phyloP scores from a whole-genome alignment of 2,329 filamentous ascomycete species.

The Laburnicola sp. region DNA sequence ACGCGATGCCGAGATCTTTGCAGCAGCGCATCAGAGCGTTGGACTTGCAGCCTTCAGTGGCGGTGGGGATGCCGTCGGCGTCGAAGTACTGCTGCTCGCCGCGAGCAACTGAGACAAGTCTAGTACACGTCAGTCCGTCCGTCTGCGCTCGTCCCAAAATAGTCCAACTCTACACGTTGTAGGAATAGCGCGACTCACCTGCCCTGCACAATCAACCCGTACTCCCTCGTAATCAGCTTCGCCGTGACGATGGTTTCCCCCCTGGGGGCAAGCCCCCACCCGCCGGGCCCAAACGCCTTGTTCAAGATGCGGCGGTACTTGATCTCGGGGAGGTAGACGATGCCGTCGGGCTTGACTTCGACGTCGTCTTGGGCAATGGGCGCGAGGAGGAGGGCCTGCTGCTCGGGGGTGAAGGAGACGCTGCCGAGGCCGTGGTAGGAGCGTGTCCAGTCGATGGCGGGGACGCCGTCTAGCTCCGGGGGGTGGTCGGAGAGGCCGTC shows the following conservation, averaged over 20 bases:
- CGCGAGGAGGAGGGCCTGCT: slow-evolving; percentile 67
- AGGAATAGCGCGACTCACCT: slow-evolving; percentile 62
- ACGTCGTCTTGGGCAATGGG: slow-evolving; percentile 74
- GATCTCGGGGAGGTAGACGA: slow-evolving; percentile 95
- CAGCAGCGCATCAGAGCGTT: slow-evolving; percentile 98
- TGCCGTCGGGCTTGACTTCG: slow-evolving; percentile 96
- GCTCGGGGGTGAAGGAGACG: slow-evolving; percentile 70
- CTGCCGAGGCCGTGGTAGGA: slow-evolving; percentile 80
- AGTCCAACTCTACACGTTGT: neutral
- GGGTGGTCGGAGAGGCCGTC: slow-evolving; percentile 55
- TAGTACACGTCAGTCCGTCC: slow-evolving; percentile 43
- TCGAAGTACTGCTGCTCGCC: slow-evolving; percentile 95
- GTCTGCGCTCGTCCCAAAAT: neutral
- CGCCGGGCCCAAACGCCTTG: slow-evolving; percentile 87
- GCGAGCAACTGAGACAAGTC: slow-evolving; percentile 86
- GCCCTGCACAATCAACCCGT: slow-evolving; percentile 85
- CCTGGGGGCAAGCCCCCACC: slow-evolving; percentile 89
- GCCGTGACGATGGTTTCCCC: slow-evolving; percentile 84
- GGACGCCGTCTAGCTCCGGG: slow-evolving; percentile 53
- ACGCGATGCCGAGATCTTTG: slow-evolving; percentile 93
- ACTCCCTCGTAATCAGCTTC: slow-evolving; percentile 83
- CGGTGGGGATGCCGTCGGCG: slow-evolving; percentile 86
- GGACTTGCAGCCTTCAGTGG: slow-evolving; percentile 95
- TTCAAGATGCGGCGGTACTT: slow-evolving; percentile 94
- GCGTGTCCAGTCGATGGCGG: slow-evolving; percentile 75